A percentile compares a stretch with the other conserved stretches of the same genome.
Conservation (phyloP, 305 asterid genomes). For the Fraxinus paxiana region DNA sequence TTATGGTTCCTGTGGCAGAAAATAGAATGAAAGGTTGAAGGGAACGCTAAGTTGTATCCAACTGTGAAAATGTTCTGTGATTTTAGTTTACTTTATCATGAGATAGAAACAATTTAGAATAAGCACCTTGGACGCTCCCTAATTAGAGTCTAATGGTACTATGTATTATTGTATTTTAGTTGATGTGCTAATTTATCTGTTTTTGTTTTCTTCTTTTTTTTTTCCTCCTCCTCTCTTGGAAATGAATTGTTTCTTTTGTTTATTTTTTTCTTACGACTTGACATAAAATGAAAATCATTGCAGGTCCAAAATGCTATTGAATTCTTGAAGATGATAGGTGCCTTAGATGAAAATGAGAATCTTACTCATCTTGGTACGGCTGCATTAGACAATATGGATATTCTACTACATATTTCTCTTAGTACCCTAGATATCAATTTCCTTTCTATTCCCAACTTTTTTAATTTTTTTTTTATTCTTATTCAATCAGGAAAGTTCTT, state of each 20-base stretch:
- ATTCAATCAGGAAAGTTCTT: conserved; percentile 68
- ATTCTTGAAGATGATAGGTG: conserved; percentile 93
- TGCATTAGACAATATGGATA: conserved; percentile 22
- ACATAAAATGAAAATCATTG: conserved; percentile 16
- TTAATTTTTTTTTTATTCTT: conserved; percentile 24
- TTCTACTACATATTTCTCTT: conserved; percentile 2
- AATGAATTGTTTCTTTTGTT: conserved; percentile 11
- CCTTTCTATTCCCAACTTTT: conserved; percentile 4
- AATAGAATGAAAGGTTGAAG: neutral
- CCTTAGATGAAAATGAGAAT: conserved; percentile 88
- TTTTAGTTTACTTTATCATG: neutral
- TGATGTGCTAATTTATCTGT: neutral
- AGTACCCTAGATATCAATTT: conserved; percentile 14
- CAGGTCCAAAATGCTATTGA: conserved; percentile 99
- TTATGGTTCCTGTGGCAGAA: neutral
- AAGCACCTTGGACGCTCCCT: neutral
- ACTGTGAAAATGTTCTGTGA: neutral
- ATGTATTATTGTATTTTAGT: neutral
- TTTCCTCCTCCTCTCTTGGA: neutral
- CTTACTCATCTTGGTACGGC: conserved; percentile 85
- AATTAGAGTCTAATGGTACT: neutral
- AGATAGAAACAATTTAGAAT: neutral
- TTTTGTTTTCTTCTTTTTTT: conserved; percentile 15
- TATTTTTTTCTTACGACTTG: conserved; percentile 6
- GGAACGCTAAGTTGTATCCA: neutral